Base-by-base conservation (phyloP, 2,329 filamentous ascomycete species). In the Penicillium sp. region DNA sequence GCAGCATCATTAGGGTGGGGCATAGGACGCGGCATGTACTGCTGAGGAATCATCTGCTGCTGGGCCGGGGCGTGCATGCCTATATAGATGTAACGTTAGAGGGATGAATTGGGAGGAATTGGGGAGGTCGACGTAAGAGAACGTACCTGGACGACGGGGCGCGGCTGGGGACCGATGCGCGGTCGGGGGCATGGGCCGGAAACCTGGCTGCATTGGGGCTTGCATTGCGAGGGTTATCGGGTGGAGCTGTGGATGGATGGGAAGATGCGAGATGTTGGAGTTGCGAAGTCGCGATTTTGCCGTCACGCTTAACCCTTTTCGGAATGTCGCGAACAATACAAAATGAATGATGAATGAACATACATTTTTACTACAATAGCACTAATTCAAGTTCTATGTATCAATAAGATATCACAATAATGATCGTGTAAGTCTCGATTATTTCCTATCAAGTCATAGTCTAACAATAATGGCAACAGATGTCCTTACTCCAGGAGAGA, bases 401-500 rank as follows among this genome's bases (percentile, higher is more conserved):
- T 34, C 32, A 34, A 34, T 14, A 34, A 34, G 4, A 34, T 34
- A 5, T 21, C 38, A 18, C 9, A n/a, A 40, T 45, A 41, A 21
- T 43, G 42, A 54, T 54, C 56, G 42, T 57, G 51, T 31, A 54
- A 46, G 34, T 54, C 46, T 62, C 39, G 32, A 60, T 60, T 59
- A 59, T 58, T 63, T 55, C 51, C 51, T 53, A 57, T 59, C 42
- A 53, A 52, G 48, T 54, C 59, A 59, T 68, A 57, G 56, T 57
- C 59, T 58, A 56, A 65, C 64, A 58, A 59, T 62, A 60, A 59
- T 63, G 47, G 46, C 13, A 7, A 53, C 58, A 62, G 64, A 63
- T 62, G 49, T 55, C 50, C 49, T 70, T 68, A 99, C 83, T 99
- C 94, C 65, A 99, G 81, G 82, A 95, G 81, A 56, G 91, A 96